phyloP scores from a whole-genome alignment of 2,329 filamentous ascomycete genomes.

The Penicillium psychrosexuale region DNA sequence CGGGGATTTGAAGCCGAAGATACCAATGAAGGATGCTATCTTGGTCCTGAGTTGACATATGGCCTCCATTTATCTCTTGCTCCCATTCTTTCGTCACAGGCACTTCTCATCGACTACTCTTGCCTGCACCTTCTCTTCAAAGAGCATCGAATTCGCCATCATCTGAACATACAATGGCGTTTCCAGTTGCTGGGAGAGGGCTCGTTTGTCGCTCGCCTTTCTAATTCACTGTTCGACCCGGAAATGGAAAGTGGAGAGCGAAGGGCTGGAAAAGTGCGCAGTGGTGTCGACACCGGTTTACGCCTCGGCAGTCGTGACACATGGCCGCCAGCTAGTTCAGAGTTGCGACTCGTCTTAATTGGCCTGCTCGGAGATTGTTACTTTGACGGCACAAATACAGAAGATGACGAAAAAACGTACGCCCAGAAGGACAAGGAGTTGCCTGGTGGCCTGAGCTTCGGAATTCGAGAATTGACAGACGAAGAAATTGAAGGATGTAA shows the following conservation, averaged over 20 bases:
- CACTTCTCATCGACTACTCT: conserved; percentile 71
- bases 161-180: conserved; percentile 70
- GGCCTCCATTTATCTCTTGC: conserved; percentile 69
- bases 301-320: conserved; percentile 74
- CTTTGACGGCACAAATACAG: conserved; percentile 29
- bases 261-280: conserved; percentile 64
- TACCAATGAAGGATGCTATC: conserved; percentile 16
- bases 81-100: conserved; percentile 70
- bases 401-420: conserved; percentile 20
- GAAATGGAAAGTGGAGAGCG: conserved; percentile 77
- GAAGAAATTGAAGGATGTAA: conserved; percentile 80
- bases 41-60: conserved; percentile 44
- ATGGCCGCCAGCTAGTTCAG: conserved; percentile 93
- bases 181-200: conserved; percentile 86
- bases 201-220: conserved; percentile 74
- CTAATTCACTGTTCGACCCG: conserved; percentile 79
- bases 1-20: conserved; percentile 18
- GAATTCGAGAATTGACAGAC: conserved; percentile 73
- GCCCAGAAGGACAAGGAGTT: conserved; percentile 42
- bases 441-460: conserved; percentile 73
- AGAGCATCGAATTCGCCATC: conserved; percentile 66
- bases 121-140: conserved; percentile 75
- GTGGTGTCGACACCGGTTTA: conserved; percentile 73
- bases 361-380: conserved; percentile 79
- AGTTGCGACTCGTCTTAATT: conserved; percentile 84